Percentiles rank a stretch among this genome's conserved stretches.
These are phyloP conservation scores for Ceratocystis smalleyi DNA, from an alignment of 2,329 filamentous ascomycete species.

Conservation along the genomic window DNA sequence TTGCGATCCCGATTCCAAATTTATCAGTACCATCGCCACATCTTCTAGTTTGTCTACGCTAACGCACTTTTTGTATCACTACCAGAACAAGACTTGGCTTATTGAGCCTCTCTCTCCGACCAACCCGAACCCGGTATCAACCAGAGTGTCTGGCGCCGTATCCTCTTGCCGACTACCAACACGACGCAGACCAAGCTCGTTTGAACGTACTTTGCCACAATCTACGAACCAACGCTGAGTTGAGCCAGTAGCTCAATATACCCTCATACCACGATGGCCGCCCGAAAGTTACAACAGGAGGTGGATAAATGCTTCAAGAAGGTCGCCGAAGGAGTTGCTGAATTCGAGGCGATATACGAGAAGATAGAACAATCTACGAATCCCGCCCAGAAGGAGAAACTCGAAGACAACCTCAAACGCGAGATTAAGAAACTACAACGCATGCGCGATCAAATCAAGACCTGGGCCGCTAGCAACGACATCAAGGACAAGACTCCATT, in stretches of 20 bases:
- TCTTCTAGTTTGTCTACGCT: not conserved
- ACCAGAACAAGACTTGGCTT: not conserved
- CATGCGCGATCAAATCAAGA: constrained; percentile 96
- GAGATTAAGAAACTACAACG: constrained; percentile 99
- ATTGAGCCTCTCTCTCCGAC: not conserved
- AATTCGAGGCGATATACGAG: constrained; percentile 91
- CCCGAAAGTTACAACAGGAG: constrained; percentile 91
- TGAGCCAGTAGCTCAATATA: constrained; percentile 17
- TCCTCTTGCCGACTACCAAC: not conserved
- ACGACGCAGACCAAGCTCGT: not conserved
- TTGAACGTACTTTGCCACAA: not conserved
- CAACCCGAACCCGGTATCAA: not conserved
- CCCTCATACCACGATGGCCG: constrained; percentile 53
- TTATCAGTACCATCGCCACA: not conserved
- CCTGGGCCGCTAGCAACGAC: constrained; percentile 95
- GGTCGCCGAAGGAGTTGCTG: constrained; percentile 77
- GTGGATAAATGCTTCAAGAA: constrained; percentile 99
- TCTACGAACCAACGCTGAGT: constrained; percentile 6
- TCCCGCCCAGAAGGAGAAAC: constrained; percentile 90
- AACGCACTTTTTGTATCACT: not conserved
- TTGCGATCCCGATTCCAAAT: not conserved
- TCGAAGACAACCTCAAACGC: constrained; percentile 93
- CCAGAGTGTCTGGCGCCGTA: not conserved
- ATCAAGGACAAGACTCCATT: constrained; percentile 98
- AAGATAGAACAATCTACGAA: constrained; percentile 92